Percentiles rank a stretch among this genome's conserved stretches.
Evolutionary conservation across 2,329 filamentous ascomycete species (phyloP).

Genomic region (Calonectria pseudoreteaudii): DNA sequence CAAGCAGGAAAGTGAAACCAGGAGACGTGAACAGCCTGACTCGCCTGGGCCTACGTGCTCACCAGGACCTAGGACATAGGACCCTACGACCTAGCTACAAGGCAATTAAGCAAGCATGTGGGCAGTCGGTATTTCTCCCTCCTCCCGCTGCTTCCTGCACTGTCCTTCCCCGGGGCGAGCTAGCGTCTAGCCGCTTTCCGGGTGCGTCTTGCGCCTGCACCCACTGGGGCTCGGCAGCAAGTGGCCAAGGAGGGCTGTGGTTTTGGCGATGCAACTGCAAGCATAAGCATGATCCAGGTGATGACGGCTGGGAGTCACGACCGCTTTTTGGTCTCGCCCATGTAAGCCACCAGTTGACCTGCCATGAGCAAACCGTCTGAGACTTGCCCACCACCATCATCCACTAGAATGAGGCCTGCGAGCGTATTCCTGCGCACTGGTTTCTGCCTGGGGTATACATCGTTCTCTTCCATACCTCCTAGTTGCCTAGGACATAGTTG

Average conservation of each 20-base stretch:
- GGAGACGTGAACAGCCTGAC: neutral
- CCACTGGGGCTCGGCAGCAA: conserved; percentile 10
- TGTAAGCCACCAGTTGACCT: neutral
- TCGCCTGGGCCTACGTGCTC: neutral
- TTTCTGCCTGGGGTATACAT: neutral
- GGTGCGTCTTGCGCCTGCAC: conserved; percentile 1
- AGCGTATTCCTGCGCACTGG: neutral
- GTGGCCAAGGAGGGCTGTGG: conserved; percentile 7
- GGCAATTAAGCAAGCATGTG: neutral
- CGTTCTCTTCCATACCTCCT: neutral
- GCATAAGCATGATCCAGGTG: neutral
- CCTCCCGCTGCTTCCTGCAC: neutral
- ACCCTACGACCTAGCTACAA: neutral
- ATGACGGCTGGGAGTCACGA: conserved; percentile 1
- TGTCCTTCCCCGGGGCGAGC: neutral
- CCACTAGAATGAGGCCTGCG: neutral
- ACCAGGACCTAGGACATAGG: neutral
- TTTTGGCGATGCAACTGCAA: neutral
- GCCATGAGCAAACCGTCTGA: neutral
- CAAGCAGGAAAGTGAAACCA: conserved; percentile 4
- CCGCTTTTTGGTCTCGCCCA: neutral
- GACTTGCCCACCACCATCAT: neutral
- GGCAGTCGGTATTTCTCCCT: neutral
- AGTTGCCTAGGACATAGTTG: neutral
- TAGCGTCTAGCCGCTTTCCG: neutral